phyloP scores from a whole-genome alignment of 2,329 filamentous ascomycete species.

The Sporothrix humicola region DNA sequence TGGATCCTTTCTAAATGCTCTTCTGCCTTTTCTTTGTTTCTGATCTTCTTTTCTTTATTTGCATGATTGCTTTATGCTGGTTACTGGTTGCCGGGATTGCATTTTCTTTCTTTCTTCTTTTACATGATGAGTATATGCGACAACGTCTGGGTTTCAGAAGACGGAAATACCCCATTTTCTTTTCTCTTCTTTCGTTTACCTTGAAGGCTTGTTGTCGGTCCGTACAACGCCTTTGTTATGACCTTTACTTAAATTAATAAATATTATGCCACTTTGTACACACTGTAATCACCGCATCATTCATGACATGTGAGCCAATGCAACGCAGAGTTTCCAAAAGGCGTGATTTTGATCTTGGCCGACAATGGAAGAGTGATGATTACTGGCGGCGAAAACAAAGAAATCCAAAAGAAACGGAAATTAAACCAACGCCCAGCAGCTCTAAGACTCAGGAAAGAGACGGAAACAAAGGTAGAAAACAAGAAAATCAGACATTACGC shows the following conservation, averaged over 20 bases:
- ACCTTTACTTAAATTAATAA: neutral
- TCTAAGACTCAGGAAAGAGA: neutral
- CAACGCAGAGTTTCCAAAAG: neutral
- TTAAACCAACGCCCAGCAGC: neutral
- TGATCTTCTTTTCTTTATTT: neutral
- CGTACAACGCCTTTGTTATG: neutral
- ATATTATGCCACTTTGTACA: neutral
- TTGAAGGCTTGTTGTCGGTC: neutral
- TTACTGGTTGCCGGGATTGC: neutral
- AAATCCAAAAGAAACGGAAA: neutral
- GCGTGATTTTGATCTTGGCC: neutral
- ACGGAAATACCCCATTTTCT: conserved; percentile 26
- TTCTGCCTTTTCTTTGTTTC: neutral
- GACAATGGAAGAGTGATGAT: neutral
- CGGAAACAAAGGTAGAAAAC: neutral
- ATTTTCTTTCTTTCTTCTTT: neutral
- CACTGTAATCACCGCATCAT: no score
- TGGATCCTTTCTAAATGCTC: conserved; percentile 7
- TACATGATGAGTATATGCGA: conserved; percentile 7
- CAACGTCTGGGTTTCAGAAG: neutral
- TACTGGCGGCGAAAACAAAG: neutral
- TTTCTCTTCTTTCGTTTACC: neutral
- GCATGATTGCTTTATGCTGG: neutral
- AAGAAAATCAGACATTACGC: conserved; percentile 15
- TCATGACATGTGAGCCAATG: neutral